These are phyloP conservation scores for Blastobotrys chiropterorum DNA, from an alignment of 805 yeast genomes.

Conservation along the genomic window DNA sequence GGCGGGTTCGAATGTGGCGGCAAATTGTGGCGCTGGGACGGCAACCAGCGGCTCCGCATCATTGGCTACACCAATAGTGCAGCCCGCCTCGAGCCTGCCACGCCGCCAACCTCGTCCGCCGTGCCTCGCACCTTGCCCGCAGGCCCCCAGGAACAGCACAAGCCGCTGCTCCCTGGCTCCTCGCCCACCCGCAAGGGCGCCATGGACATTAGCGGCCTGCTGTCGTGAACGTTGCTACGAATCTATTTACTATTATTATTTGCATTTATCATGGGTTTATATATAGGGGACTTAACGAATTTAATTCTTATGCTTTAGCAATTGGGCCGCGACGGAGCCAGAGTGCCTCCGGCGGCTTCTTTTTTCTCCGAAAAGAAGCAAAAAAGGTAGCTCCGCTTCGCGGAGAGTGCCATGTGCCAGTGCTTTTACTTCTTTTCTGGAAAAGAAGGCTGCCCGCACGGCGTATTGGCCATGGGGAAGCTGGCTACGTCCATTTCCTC, in stretches of 20 bases:
- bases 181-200: not conserved
- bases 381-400: too few relatives aligned
- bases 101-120: conserved; percentile 1
- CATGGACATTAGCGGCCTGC: conserved; percentile 19
- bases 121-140: conserved; percentile 1
- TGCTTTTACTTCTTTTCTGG: too few relatives aligned
- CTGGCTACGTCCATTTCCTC: too few relatives aligned
- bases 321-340: too few relatives aligned
- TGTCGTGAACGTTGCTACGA: conserved; percentile 7
- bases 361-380: too few relatives aligned
- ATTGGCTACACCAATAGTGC: conserved; percentile 13
- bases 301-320: not conserved
- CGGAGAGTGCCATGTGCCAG: too few relatives aligned
- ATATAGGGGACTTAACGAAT: not conserved
- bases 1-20: conserved; percentile 37
- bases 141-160: too few relatives aligned
- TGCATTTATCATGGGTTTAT: not conserved
- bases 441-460: too few relatives aligned
- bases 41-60: conserved; percentile 27
- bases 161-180: conserved; percentile 4
- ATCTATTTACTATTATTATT: too few relatives aligned
- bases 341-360: too few relatives aligned
- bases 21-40: conserved; percentile 35
- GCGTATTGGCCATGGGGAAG: too few relatives aligned
- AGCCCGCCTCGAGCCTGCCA: conserved; percentile 7